phyloP scores from a whole-genome alignment of 768 basidiomycete species.

The Serendipita vermifera region DNA sequence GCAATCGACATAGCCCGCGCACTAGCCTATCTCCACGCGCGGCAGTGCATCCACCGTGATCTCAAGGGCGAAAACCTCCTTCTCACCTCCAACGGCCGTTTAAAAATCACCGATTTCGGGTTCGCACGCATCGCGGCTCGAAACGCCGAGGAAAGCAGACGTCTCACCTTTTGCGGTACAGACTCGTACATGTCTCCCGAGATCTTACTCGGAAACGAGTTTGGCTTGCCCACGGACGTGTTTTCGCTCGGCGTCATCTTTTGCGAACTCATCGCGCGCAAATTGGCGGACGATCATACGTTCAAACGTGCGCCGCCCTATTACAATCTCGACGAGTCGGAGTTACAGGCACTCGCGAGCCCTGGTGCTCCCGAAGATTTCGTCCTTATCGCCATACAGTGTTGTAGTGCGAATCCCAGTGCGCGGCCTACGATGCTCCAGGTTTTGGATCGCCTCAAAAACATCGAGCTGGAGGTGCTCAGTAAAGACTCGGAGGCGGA shows the following conservation, averaged over 20 bases:
- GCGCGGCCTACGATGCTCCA: slow-evolving; percentile 61
- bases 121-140: slow-evolving; percentile 89
- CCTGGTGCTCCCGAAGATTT: slow-evolving; percentile 70
- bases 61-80: slow-evolving; percentile 96
- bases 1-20: slow-evolving; percentile 90
- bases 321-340: slow-evolving; percentile 64
- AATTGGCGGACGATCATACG: slow-evolving; percentile 65
- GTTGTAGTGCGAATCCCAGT: slow-evolving; percentile 50
- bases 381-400: slow-evolving; percentile 64
- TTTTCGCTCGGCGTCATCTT: slow-evolving; percentile 90
- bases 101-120: slow-evolving; percentile 99
- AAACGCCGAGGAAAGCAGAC: slow-evolving; percentile 78
- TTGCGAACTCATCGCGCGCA: slow-evolving; percentile 77
- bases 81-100: slow-evolving; percentile 83
- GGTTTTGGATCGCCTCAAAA: slow-evolving; percentile 64
- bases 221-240: slow-evolving; percentile 87
- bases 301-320: slow-evolving; percentile 61
- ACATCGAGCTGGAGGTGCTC: slow-evolving; percentile 76
- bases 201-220: slow-evolving; percentile 81
- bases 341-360: slow-evolving; percentile 54
- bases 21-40: slow-evolving; percentile 92
- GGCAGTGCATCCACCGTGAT: slow-evolving; percentile 50
- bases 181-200: slow-evolving; percentile 97
- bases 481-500: slow-evolving; percentile 48
- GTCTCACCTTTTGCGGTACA: slow-evolving; percentile 78